Percentiles rank a stretch among this genome's conserved stretches.
Conservation (phyloP, 495 filamentous ascomycete species). For the Choiromyces venosus region DNA sequence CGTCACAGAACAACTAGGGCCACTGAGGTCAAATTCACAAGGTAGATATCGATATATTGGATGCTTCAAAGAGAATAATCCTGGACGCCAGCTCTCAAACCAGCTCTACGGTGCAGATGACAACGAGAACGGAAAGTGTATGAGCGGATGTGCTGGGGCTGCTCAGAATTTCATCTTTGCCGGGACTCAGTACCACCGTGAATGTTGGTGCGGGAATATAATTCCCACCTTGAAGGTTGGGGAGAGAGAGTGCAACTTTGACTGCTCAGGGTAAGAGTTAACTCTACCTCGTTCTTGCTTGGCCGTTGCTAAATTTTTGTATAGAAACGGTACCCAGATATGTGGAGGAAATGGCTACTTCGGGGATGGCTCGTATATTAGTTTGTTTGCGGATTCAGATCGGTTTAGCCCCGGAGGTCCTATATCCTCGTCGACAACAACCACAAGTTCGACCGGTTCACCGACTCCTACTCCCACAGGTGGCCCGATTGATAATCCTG, state of each 20-base stretch:
- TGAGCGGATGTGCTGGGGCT: slow-evolving; percentile 41
- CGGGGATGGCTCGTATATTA: slow-evolving; percentile 43
- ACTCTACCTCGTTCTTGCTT: not conserved
- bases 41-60: slow-evolving; percentile 46
- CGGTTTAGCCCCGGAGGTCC: slow-evolving; percentile 14
- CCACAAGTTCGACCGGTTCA: not conserved
- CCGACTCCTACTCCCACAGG: slow-evolving; percentile 18
- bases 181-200: slow-evolving; percentile 50
- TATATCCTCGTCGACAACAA: slow-evolving; percentile 10
- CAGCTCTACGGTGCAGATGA: slow-evolving; percentile 42
- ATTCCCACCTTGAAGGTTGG: slow-evolving; percentile 40
- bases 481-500: slow-evolving; percentile 13
- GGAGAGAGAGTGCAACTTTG: slow-evolving; percentile 43
- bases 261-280: slow-evolving; percentile 41
- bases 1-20: slow-evolving; percentile 45
- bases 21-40: slow-evolving; percentile 39
- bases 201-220: slow-evolving; percentile 50
- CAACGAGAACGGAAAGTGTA: slow-evolving; percentile 47
- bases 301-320: slow-evolving; percentile 1
- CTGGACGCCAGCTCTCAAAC: slow-evolving; percentile 43
- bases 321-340: slow-evolving; percentile 36
- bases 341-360: slow-evolving; percentile 46
- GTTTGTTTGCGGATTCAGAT: slow-evolving; percentile 41
- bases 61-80: slow-evolving; percentile 47
- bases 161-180: slow-evolving; percentile 46